phyloP scores from a whole-genome alignment of 805 yeast species.

The Cyberlindnera nakhonratchasimensis region DNA sequence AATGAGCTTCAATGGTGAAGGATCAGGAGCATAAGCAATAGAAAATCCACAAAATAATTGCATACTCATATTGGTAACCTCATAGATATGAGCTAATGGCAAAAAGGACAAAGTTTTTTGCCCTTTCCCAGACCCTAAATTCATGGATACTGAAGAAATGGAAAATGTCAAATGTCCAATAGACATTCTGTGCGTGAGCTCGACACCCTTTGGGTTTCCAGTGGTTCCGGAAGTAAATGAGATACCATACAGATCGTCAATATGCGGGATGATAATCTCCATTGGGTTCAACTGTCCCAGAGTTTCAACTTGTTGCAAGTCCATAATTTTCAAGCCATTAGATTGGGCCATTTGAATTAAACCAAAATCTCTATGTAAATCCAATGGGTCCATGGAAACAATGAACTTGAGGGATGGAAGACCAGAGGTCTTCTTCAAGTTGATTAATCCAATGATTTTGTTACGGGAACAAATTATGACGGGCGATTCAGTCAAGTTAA shows the following conservation, averaged over 20 bases:
- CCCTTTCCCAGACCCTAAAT: conserved; percentile 19
- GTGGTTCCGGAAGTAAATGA: conserved; percentile 68
- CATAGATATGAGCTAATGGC: conserved; percentile 62
- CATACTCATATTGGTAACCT: conserved; percentile 40
- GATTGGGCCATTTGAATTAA: conserved; percentile 20
- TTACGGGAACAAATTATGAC: conserved; percentile 44
- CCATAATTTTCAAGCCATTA: conserved; percentile 33
- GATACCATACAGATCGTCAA: conserved; percentile 46
- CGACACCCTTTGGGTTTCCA: conserved; percentile 61
- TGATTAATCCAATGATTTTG: conserved; percentile 40
- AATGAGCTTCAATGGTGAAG: conserved; percentile 39
- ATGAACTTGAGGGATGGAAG: conserved; percentile 36
- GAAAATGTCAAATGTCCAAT: conserved; percentile 36
- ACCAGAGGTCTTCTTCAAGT: conserved; percentile 35
- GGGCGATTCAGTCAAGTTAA: conserved; percentile 50
- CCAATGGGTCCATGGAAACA: conserved; percentile 45
- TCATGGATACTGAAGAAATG: conserved; percentile 13
- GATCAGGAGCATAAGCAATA: conserved; percentile 47
- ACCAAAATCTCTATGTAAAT: conserved; percentile 25
- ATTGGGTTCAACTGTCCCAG: conserved; percentile 36
- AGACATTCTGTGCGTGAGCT: conserved; percentile 43
- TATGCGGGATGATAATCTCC: conserved; percentile 30
- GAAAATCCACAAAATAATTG: conserved; percentile 35
- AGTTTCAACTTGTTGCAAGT: conserved; percentile 32
- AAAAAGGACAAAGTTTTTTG: conserved; percentile 37